phyloP scores from a whole-genome alignment of 2,329 filamentous ascomycete species.

The Chrysoporthe puriensis region DNA sequence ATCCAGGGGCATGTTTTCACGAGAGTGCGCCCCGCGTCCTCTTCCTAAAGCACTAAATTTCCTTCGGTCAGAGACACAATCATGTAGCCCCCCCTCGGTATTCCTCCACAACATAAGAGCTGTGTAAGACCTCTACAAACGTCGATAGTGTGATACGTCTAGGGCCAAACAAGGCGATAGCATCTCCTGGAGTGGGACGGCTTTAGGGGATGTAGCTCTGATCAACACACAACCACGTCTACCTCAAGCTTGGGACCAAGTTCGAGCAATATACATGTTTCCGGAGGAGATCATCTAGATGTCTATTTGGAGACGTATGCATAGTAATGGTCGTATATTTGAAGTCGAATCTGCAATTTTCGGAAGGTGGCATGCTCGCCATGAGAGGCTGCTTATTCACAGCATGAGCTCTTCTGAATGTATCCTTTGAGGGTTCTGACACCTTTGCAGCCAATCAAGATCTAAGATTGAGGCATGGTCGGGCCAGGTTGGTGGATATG shows the following conservation, averaged over 20 bases:
- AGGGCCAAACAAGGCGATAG: background rate
- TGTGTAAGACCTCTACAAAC: background rate
- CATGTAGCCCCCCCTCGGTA: background rate
- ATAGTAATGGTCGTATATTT: background rate
- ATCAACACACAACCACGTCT: background rate
- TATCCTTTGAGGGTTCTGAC: background rate
- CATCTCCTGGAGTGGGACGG: background rate
- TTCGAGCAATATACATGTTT: no score
- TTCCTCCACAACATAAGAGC: background rate
- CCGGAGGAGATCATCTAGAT: background rate
- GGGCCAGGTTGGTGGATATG: background rate
- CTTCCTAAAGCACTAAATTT: background rate
- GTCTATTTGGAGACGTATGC: fast-evolving
- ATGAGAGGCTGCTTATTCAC: background rate
- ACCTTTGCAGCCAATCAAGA: background rate
- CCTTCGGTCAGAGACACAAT: background rate
- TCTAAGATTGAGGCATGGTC: background rate
- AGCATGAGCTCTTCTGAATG: background rate
- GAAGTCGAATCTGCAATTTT: background rate
- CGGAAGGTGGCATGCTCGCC: fast-evolving
- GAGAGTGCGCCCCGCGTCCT: background rate
- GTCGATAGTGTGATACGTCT: background rate
- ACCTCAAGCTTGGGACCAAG: background rate
- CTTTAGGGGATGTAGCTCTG: background rate
- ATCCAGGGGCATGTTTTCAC: background rate